Evolutionary conservation across 257 asterid species (phyloP).

Genomic region (Plantago ovata): DNA sequence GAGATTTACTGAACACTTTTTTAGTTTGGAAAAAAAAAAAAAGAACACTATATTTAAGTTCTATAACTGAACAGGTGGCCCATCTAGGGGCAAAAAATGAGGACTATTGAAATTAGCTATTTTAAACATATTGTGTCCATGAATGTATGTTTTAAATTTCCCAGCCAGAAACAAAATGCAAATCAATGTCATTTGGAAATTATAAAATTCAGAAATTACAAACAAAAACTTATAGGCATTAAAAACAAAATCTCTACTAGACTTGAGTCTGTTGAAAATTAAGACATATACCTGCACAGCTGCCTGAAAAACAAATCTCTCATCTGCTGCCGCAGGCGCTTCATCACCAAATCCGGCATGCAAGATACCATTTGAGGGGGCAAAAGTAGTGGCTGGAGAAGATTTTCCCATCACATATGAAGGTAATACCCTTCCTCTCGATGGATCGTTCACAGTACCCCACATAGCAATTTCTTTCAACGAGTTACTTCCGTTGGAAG

Average conservation of each 20-base stretch:
- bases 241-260: background rate
- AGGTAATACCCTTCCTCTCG: constrained; percentile 61
- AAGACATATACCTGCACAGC: constrained; percentile 79
- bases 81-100: no score
- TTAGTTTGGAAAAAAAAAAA: no score
- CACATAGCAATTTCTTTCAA: constrained; percentile 28
- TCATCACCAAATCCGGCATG: constrained; percentile 65
- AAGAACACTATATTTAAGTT: no score
- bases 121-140: no score
- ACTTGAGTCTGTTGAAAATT: background rate
- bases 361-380: constrained; percentile 42
- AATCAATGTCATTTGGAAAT: no score
- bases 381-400: constrained; percentile 35
- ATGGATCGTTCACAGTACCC: constrained; percentile 31
- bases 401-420: constrained; percentile 46
- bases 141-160: no score
- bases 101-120: no score
- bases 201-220: no score
- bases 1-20: no score
- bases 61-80: no score
- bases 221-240: no score
- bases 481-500: constrained; percentile 34
- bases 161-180: no score
- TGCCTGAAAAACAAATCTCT: constrained; percentile 83
- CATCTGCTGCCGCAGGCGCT: constrained; percentile 69